Evolutionary conservation across 2,329 filamentous ascomycete genomes (phyloP), one percentile per base, ranked within the genome.

Genomic region (Penicillium oxalicum): DNA sequence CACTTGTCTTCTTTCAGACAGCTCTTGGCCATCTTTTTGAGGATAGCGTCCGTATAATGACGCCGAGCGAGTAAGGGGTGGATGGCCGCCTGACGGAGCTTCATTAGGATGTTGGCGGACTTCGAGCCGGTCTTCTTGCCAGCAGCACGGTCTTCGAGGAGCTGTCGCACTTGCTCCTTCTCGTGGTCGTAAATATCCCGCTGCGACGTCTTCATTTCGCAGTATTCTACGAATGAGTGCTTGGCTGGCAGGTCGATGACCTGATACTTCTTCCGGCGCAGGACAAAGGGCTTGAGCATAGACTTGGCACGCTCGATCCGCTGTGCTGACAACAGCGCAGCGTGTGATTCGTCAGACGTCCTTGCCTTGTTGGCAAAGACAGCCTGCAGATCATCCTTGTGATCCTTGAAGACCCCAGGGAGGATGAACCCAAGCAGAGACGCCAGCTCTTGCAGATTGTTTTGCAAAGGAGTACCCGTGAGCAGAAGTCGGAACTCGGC

Each of bases 371-470:
- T 87, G 57, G 88, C 89, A 72, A 98, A 98, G 41, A 97, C 86
- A 45, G 83, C 86, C 49, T 86, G 78, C n/a, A 98, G 77, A 52
- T 91, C 82, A 7, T 93, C 84, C 59, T 86, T 82, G 54, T 86
- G 83, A 33, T 84, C 80, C 8, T 80, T 75, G 66, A 98, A 98
- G 33, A 97, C 79, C 6, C 80, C 73, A 0, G 93, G 93, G 68
- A 97, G 86, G 61, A 98, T 90, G 64, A 98, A 97, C n/a, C 86
- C 88, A 9, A 98, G 79, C 11, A 98, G 80, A 2, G 90, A 87
- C 36, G 90, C 86, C 61, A 98, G 81, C 70, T 98, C 93, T 63
- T 91, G 85, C 18, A 98, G 75, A 65, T 97, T 97, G 71, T 98
- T 98, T 61, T 98, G 93, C 9, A 98, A 78, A 0, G 93, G 93